A percentile compares a stretch with the other conserved stretches of the same genome.
Evolutionary conservation across 805 yeast genomes (phyloP).

Genomic region (Soucietia sequanensis): DNA sequence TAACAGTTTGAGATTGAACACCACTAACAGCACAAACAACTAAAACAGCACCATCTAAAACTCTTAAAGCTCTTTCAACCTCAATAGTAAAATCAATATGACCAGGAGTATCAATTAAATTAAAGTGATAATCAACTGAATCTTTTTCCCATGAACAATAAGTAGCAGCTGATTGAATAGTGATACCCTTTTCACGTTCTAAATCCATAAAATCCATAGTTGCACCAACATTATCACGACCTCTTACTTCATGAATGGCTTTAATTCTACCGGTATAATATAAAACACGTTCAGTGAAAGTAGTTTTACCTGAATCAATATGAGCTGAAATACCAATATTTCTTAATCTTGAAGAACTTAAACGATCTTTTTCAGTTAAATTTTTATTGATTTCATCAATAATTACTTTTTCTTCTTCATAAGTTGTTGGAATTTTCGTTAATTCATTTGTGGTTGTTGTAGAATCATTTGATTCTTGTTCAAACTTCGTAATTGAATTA

Average conservation of each 20-base stretch:
- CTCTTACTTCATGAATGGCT: constrained; percentile 95
- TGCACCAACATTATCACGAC: constrained; percentile 97
- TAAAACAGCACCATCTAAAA: constrained; percentile 95
- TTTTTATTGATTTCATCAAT: constrained; percentile 55
- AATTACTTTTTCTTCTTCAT: constrained; percentile 72
- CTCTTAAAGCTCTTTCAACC: constrained; percentile 98
- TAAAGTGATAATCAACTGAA: constrained; percentile 71
- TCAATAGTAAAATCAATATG: constrained; percentile 98
- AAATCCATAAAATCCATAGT: constrained; percentile 99
- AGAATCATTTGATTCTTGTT: no score
- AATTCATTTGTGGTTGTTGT: constrained; percentile 7
- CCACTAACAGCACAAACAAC: constrained; percentile 99
- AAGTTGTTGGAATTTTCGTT: constrained; percentile 37
- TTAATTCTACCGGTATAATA: constrained; percentile 96
- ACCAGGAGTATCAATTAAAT: constrained; percentile 97
- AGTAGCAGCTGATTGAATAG: constrained; percentile 98
- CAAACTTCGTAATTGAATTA: neutral
- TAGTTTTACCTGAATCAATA: constrained; percentile 97
- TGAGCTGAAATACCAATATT: constrained; percentile 98
- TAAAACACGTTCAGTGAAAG: constrained; percentile 95
- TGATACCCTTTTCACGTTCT: constrained; percentile 97
- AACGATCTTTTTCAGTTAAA: constrained; percentile 51
- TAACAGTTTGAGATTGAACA: constrained; percentile 97
- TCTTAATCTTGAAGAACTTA: constrained; percentile 61
- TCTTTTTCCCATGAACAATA: constrained; percentile 94